phyloP scores from a whole-genome alignment of 495 filamentous ascomycete genomes.

The Xylaria acuta region DNA sequence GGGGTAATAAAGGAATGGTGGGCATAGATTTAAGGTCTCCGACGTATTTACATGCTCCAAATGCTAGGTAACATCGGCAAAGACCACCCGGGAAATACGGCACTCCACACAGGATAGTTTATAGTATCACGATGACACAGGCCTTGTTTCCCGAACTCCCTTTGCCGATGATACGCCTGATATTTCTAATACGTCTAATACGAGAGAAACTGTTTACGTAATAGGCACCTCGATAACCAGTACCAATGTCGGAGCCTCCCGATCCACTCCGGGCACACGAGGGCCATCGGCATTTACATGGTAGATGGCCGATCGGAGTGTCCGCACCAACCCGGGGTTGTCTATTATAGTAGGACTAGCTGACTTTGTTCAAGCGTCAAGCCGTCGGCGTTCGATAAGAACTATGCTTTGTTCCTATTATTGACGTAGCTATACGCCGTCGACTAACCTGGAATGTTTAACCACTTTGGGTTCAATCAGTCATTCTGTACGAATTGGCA shows the following conservation, averaged over 20 bases:
- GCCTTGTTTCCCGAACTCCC: background rate
- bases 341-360: background rate
- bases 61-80: background rate
- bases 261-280: background rate
- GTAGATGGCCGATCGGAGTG: background rate
- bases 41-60: background rate
- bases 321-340: background rate
- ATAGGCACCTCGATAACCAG: background rate
- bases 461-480: background rate
- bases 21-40: background rate
- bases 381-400: background rate
- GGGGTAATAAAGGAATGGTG: background rate
- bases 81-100: background rate
- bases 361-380: background rate
- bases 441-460: background rate
- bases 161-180: background rate
- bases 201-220: background rate
- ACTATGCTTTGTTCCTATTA: background rate
- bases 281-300: constrained; percentile 8
- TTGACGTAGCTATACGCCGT: background rate
- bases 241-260: background rate
- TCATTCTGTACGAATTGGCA: background rate
- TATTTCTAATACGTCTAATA: background rate
- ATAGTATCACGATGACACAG: background rate
- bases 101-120: background rate